Evolutionary conservation across 805 yeast species (phyloP), one percentile per base, ranked within the genome.

Genomic region (Kodamaea hsintzibuensis): DNA sequence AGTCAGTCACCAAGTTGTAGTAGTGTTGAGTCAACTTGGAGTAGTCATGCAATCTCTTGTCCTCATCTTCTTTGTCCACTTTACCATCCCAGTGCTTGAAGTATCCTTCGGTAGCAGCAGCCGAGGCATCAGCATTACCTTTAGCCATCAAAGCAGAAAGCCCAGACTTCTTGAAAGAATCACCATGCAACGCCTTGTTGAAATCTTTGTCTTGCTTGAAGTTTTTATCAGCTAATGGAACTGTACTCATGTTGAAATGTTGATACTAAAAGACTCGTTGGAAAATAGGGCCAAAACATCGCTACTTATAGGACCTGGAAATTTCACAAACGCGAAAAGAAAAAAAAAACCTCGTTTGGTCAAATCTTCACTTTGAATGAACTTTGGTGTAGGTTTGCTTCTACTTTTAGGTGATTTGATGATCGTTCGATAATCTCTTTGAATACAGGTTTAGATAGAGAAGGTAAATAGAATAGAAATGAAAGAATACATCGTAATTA

Each of bases 51-150:
- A 91, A 77, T 74, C 99, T 82, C 66, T 76, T 72, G 50, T 82
- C 76, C 76, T 91, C 88, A 67, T 95, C 88, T 57, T 81, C 84
- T 55, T 81, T 70, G 61, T 84, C 84, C 18, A 89, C 86, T 70
- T 89, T 89, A 66, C 96, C 96, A 68, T 93, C 97, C 98, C 98
- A 93, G 77, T 91, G 96, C 78, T 90, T 89, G 82, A 95, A 88
- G 74, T 95, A 93, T 55, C 95, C 96, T 60, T 84, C 86, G 60
- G 84, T 85, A 51, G 98, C 98, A 49, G 86, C 88, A 60, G 82
- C 81, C 66, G 89, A 89, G 19, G 79, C 98, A 47, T 80, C 80
- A 7, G 47, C 22, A 50, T 47, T 51, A 73, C 91, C 82, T 78
- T 95, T 95, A 61, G 84, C 72, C 54, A 90, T 68, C 62, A 91